These are phyloP conservation scores for Chaetomiaceae sp. DNA, from an alignment of 2,329 filamentous ascomycete species.

Conservation along the genomic window DNA sequence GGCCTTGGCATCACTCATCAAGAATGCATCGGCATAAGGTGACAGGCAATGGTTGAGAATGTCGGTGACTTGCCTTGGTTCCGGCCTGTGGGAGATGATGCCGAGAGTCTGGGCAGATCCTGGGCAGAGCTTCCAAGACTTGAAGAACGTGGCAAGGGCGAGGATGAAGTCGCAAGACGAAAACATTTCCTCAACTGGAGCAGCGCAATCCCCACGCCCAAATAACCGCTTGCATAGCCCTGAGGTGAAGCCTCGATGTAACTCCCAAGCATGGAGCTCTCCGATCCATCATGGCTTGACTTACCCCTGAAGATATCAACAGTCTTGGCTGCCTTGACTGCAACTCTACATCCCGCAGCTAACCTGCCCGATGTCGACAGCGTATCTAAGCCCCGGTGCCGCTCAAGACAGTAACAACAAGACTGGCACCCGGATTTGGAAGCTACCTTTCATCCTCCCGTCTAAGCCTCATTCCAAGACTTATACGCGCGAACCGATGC, in stretches of 20 bases:
- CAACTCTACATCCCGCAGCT: too few relatives aligned
- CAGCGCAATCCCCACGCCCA: too few relatives aligned
- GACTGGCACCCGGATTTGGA: neutral
- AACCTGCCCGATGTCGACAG: too few relatives aligned
- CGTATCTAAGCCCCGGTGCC: neutral
- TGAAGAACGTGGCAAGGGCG: neutral
- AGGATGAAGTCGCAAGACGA: neutral
- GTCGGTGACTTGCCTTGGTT: neutral
- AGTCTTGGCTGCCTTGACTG: too few relatives aligned
- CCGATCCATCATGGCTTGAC: too few relatives aligned
- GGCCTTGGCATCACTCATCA: constrained; percentile 6
- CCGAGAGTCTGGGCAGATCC: neutral
- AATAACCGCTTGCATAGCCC: too few relatives aligned
- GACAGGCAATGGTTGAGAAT: neutral
- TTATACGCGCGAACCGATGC: neutral
- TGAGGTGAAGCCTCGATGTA: too few relatives aligned
- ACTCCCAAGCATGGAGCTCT: too few relatives aligned
- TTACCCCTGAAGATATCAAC: neutral
- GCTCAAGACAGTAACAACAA: neutral
- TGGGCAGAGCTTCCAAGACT: neutral
- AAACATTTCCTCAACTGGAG: neutral
- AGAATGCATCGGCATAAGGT: neutral
- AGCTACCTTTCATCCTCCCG: neutral
- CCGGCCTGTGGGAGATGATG: neutral
- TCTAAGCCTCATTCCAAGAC: constrained; percentile 12